Base-by-base conservation (phyloP, 1,284 basidiomycete genomes). In the Rhodotorula sp. region DNA sequence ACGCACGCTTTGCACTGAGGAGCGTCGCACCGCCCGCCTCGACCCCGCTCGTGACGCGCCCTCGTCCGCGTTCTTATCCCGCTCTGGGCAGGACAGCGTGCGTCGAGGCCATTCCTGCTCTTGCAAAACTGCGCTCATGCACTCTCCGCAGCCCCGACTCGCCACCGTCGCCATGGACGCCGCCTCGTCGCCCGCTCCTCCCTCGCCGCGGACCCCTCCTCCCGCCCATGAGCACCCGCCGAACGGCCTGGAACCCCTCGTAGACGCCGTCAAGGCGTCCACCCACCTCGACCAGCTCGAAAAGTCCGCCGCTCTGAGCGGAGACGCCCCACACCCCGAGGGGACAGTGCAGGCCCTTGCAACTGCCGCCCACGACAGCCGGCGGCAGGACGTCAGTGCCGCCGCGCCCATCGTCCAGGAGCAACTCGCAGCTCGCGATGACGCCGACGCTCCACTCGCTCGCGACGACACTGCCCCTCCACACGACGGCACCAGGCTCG, bases 251-350 rank as follows among this genome's bases (percentile, higher is more conserved):
- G 62, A 63, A 25, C 53, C 32, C 29, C 53, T 54, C 53, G 29
- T 32, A 22, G 29, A 46, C 17, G 62, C 53, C 3, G 62, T n/a
- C 19, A 34, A n/a, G 32, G 29, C 51, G 1, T 44, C 62, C 10
- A 46, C 62, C 29, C 62, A 63, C 53, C 39, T 63, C 29, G 62
- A 55, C 22, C 46, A 60, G 44, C 21, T 32, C 29, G 19, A 32
- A 9, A 29, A 48, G 17, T 32, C 39, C 44, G 44, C 25, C 9
- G 6, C 37, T n/a, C 19, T 17, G 21, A 22, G 29, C n/a, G n/a
- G n/a, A n/a, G 21, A 29, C n/a, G 10, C 50, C 27, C 50, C 50
- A n/a, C 50, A 51, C 50, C 48, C 48, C 19, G 32, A 41, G 32
- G 46, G 34, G 44, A 44, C 44, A 44, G 44, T 44, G 44, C 44